Conservation (phyloP, 2,329 filamentous ascomycete genomes). For the Chrysoporthe cubensis region DNA sequence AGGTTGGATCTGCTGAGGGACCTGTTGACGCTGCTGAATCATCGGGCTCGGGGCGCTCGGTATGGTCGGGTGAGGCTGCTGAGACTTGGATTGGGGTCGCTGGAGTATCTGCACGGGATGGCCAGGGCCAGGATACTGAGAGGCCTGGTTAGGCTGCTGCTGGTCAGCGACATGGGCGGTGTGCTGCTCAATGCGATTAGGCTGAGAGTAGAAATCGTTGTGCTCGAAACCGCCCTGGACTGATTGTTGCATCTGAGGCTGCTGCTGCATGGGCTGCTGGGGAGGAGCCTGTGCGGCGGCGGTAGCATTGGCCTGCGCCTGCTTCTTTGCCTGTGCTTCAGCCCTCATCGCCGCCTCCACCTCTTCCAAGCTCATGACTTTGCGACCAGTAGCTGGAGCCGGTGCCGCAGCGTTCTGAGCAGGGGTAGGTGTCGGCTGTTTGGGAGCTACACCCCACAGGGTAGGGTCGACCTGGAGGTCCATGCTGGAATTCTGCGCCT, state of each 20-base stretch:
- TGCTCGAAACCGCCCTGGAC: slow-evolving; percentile 26
- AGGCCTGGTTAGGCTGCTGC: slow-evolving; percentile 35
- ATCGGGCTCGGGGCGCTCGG: slow-evolving; percentile 38
- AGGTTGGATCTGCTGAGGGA: slow-evolving; percentile 52
- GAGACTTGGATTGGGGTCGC: slow-evolving; percentile 51
- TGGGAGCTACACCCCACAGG: slow-evolving; percentile 82
- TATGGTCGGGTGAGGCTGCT: slow-evolving; percentile 35
- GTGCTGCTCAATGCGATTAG: slow-evolving; percentile 23
- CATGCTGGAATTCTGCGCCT: slow-evolving; percentile 79
- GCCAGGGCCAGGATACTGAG: slow-evolving; percentile 43
- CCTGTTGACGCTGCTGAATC: slow-evolving; percentile 32
- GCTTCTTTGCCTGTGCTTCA: slow-evolving; percentile 60
- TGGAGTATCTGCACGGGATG: slow-evolving; percentile 61
- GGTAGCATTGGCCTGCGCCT: slow-evolving; percentile 40
- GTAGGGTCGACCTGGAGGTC: slow-evolving; percentile 92
- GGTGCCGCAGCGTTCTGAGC: slow-evolving; percentile 35
- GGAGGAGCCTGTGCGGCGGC: slow-evolving; percentile 38
- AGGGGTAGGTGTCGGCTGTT: slow-evolving; percentile 43
- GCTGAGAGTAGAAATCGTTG: slow-evolving; percentile 24
- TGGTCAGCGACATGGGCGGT: slow-evolving; percentile 34
- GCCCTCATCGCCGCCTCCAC: slow-evolving; percentile 89
- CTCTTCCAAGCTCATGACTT: slow-evolving; percentile 95
- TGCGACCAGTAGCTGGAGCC: slow-evolving; percentile 55
- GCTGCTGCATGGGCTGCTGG: slow-evolving; percentile 37
- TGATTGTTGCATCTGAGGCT: slow-evolving; percentile 27